Evolutionary conservation across 169 alveolate species (phyloP).

Genomic region (Pseudocohnilembus persalinus): DNA sequence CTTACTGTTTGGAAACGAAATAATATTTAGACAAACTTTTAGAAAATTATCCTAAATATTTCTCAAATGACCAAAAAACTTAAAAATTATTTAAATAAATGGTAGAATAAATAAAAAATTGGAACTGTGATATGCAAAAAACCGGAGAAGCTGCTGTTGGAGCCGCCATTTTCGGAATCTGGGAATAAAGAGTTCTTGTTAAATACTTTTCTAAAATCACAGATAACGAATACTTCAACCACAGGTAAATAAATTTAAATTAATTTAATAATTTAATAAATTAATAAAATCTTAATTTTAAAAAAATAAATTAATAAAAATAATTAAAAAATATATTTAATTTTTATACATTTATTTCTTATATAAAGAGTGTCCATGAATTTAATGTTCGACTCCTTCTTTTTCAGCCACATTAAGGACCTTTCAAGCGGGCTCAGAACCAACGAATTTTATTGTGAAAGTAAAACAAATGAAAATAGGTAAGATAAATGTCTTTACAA

Average conservation of each 20-base stretch:
- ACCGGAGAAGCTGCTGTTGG: constrained; percentile 4
- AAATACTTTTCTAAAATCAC: constrained; percentile 11
- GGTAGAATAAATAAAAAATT: constrained; percentile 13
- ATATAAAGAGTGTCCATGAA: background rate
- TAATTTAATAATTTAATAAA: background rate
- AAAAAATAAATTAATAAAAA: constrained; percentile 14
- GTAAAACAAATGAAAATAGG: constrained; percentile 15
- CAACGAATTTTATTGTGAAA: background rate
- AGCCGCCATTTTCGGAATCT: constrained; percentile 21
- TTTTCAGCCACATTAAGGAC: background rate
- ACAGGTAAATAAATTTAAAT: background rate
- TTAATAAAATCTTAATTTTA: no score
- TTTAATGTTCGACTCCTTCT: constrained; percentile 15
- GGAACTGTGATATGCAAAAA: constrained; percentile 19
- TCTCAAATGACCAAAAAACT: background rate
- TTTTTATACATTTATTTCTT: no score
- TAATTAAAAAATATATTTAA: background rate
- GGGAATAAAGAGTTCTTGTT: constrained; percentile 11
- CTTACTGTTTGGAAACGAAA: constrained; percentile 56
- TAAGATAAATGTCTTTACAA: constrained; percentile 27
- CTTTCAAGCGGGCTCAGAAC: background rate
- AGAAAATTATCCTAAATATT: background rate
- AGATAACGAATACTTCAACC: constrained; percentile 2
- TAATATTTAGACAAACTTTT: background rate
- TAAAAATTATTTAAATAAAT: background rate